These are phyloP conservation scores for Nigrograna mackinnonii DNA, from an alignment of 2,329 filamentous ascomycete genomes.

Conservation along the genomic window DNA sequence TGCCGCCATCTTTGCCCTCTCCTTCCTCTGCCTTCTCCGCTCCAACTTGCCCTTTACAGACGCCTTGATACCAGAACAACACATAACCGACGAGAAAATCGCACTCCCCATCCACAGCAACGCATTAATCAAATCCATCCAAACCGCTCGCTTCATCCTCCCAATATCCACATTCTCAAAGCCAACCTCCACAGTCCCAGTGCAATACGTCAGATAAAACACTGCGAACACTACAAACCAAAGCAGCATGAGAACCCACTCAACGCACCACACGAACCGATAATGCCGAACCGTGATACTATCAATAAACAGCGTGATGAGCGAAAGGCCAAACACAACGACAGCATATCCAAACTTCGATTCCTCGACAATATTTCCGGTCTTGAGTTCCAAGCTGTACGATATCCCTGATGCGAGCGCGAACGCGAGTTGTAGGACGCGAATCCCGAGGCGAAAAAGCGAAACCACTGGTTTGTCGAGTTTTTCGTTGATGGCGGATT, in stretches of 20 bases:
- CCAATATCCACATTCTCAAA: slow-evolving; percentile 14
- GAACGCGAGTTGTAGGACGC: slow-evolving; percentile 24
- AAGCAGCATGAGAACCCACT: slow-evolving; percentile 20
- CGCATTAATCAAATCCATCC: slow-evolving; percentile 25
- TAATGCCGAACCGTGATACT: slow-evolving; percentile 22
- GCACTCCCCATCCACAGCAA: slow-evolving; percentile 26
- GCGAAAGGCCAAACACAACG: slow-evolving; percentile 19
- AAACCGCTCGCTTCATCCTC: slow-evolving; percentile 22
- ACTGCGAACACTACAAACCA: slow-evolving; percentile 26
- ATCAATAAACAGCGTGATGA: slow-evolving; percentile 18
- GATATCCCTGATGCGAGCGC: slow-evolving; percentile 26
- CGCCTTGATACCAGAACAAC: slow-evolving; percentile 23
- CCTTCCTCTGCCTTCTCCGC: slow-evolving; percentile 6
- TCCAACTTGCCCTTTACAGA: slow-evolving; percentile 15
- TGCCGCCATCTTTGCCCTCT: background rate
- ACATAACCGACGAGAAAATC: slow-evolving; percentile 26
- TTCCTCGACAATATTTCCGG: slow-evolving; percentile 4
- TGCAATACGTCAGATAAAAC: slow-evolving; percentile 19
- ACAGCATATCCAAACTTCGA: slow-evolving; percentile 22
- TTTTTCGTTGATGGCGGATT: slow-evolving; percentile 17
- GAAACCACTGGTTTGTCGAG: slow-evolving; percentile 20
- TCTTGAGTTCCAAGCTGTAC: slow-evolving; percentile 23
- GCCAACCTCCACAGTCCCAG: slow-evolving; percentile 1
- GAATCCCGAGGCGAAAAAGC: slow-evolving; percentile 22
- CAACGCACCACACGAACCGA: slow-evolving; percentile 21